Base-by-base conservation (phyloP, 2,329 filamentous ascomycete species). In the Exophiala sp. region DNA sequence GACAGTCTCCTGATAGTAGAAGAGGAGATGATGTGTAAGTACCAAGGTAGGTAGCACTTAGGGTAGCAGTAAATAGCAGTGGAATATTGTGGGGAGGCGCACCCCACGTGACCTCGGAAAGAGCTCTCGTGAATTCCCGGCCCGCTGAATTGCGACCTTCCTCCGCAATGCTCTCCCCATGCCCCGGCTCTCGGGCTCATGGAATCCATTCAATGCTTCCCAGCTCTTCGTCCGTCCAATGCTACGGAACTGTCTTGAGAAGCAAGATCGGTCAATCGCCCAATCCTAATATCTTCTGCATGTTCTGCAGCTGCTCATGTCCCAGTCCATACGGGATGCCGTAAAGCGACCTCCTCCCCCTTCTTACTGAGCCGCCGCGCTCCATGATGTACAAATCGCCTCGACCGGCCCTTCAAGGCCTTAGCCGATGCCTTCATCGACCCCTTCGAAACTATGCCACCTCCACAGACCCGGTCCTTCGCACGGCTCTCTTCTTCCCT, bases 401-500 rank as follows among this genome's bases (percentile, higher is more conserved):
- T 16, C 51, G 40, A 30, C 42, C 38, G 23, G 46, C 23, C 45
- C 32, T 54, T 9, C 23, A 11, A 10, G 42, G 45, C 29, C 24
- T 50, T 9, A 22, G 38, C 27, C 49, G 41, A 42, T 38, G 30
- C 38, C 43, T 53, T 19, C n/a, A 2, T 22, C 43, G 46, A 44
- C 32, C 50, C 18, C 40, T 34, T 21, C 50, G 57, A 30, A 27
- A 8, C 34, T 59, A 58, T 55, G 49, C 52, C 42, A 57, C 55
- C 9, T 39, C 49, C 13, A 14, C 56, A 9, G 53, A 58, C 42
- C 50, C 57, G 13, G 43, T 50, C 19, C 58, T 71, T 27, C 67
- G 67, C 29, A 74, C 72, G 6, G 71, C 72, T 37, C 66, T 74
- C 16, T 74, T 74, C 57, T 74, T 74, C 51, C 72, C 72, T 56